Conservation (phyloP, 352 stramenopile genomes). For the Aphanomyces invadans region DNA sequence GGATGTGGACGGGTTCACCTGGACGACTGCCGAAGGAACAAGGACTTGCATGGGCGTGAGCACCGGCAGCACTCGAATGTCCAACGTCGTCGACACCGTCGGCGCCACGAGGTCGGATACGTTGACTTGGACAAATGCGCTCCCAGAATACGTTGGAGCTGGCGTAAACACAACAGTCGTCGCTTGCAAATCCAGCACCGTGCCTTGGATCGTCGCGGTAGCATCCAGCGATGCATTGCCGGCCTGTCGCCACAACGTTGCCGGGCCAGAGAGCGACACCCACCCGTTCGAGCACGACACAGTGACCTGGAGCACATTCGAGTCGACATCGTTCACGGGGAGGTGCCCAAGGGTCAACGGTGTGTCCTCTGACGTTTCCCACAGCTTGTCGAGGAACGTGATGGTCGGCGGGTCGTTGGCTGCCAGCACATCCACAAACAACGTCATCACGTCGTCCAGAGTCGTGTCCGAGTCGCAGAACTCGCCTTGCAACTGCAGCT, state of each 20-base stretch:
- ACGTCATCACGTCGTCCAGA: slow-evolving; percentile 7
- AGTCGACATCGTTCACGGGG: slow-evolving; percentile 10
- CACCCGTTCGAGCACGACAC: slow-evolving; percentile 9
- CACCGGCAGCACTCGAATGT: neutral
- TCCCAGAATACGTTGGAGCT: neutral
- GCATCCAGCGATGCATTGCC: slow-evolving; percentile 6
- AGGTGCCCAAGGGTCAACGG: neutral
- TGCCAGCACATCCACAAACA: neutral
- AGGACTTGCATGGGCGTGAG: too few relatives aligned
- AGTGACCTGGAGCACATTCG: neutral
- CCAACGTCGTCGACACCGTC: neutral
- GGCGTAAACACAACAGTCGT: neutral
- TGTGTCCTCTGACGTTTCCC: slow-evolving; percentile 31
- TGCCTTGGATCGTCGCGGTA: slow-evolving; percentile 26
- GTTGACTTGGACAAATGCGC: neutral
- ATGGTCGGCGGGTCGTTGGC: neutral
- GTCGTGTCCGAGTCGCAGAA: neutral
- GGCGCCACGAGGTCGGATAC: neutral
- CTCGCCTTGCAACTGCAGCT: neutral
- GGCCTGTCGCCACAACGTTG: neutral
- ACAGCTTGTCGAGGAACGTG: neutral
- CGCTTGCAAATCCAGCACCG: neutral
- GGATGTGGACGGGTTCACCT: too few relatives aligned
- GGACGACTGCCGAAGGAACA: too few relatives aligned
- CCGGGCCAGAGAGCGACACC: slow-evolving; percentile 18